phyloP scores from a whole-genome alignment of 345 rosid species.

The Hibiscus syriacus region DNA sequence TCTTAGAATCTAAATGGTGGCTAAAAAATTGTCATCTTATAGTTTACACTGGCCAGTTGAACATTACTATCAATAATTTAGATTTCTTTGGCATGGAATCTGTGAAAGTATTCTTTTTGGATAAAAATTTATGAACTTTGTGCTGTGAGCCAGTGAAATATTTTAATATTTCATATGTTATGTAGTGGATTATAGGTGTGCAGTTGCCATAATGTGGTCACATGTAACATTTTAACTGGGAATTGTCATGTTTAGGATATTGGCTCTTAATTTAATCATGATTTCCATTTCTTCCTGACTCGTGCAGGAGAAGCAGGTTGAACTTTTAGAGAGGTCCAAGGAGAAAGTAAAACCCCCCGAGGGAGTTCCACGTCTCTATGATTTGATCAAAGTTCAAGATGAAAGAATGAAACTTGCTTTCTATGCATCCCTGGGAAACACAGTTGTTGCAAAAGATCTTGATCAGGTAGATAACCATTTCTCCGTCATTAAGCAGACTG shows the following conservation, averaged over 20 bases:
- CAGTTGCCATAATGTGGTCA: neutral
- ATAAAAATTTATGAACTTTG: neutral
- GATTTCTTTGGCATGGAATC: neutral
- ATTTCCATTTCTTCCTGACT: conserved; percentile 10
- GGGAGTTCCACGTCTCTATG: conserved; percentile 90
- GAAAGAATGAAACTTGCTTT: conserved; percentile 94
- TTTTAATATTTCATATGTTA: neutral
- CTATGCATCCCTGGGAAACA: conserved; percentile 73
- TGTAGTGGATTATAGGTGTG: neutral
- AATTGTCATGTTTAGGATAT: neutral
- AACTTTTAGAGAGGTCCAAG: conserved; percentile 51
- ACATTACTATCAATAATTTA: neutral
- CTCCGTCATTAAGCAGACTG: conserved; percentile 2
- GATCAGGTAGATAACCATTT: conserved; percentile 58
- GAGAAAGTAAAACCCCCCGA: conserved; percentile 70
- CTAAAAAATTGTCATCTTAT: neutral
- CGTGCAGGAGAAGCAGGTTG: conserved; percentile 79
- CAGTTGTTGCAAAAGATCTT: conserved; percentile 79
- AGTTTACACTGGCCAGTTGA: neutral
- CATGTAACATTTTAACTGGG: neutral
- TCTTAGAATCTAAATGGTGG: neutral
- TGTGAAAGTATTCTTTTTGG: too few relatives aligned
- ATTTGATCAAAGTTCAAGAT: conserved; percentile 74
- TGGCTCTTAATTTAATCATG: neutral
- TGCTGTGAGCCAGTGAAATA: neutral